Evolutionary conservation across 352 stramenopile genomes (phyloP).

Genomic region (Phytophthora melonis): DNA sequence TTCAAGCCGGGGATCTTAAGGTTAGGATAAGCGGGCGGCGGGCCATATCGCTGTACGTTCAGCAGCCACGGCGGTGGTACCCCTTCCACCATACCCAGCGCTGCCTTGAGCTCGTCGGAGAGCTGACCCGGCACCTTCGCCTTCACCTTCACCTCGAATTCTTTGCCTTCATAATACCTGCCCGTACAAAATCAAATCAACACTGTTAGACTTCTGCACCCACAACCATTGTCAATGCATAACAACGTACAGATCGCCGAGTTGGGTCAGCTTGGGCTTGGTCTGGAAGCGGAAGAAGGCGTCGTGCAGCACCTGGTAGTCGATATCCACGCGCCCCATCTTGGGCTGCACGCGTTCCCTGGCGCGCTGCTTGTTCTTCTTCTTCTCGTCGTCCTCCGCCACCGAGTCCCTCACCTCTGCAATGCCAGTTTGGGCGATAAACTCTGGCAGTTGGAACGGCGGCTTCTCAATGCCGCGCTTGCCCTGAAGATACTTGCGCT

Average conservation of each 20-base stretch:
- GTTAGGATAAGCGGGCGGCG: slow-evolving; percentile 96
- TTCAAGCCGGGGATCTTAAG: slow-evolving; percentile 98
- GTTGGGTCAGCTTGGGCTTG: slow-evolving; percentile 93
- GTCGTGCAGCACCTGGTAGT: slow-evolving; percentile 98
- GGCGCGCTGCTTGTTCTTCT: slow-evolving; percentile 93
- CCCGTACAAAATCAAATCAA: slow-evolving; percentile 7
- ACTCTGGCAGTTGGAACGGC: slow-evolving; percentile 96
- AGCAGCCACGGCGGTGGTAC: slow-evolving; percentile 97
- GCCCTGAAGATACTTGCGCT: slow-evolving; percentile 98
- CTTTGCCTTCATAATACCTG: slow-evolving; percentile 99
- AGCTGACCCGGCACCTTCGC: slow-evolving; percentile 92
- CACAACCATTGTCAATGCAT: not conserved
- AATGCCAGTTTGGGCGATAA: slow-evolving; percentile 97
- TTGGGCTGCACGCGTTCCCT: slow-evolving; percentile 95
- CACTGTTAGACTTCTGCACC: not conserved
- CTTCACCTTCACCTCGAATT: slow-evolving; percentile 94
- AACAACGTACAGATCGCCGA: slow-evolving; percentile 79
- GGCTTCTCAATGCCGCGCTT: slow-evolving; percentile 97
- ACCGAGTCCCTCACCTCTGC: slow-evolving; percentile 79
- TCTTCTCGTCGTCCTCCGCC: slow-evolving; percentile 90
- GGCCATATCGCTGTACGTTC: slow-evolving; percentile 99
- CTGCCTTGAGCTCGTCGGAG: slow-evolving; percentile 88
- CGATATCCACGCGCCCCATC: slow-evolving; percentile 97
- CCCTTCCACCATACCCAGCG: slow-evolving; percentile 95
- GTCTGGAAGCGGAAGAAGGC: slow-evolving; percentile 99